Evolutionary conservation across 305 asterid species (phyloP).

Genomic region (Euphrasia arctica): DNA sequence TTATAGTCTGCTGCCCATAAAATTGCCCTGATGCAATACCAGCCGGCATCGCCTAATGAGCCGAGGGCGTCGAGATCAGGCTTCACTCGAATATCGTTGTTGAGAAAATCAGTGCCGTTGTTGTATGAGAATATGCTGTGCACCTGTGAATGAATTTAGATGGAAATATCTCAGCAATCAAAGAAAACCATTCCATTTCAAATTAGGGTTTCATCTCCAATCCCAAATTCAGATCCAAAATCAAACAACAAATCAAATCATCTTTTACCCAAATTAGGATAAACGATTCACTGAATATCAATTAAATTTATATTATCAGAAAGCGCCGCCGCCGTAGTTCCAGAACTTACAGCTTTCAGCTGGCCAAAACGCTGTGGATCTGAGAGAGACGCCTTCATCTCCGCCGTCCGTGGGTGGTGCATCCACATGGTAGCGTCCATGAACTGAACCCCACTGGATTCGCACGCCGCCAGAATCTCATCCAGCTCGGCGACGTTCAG

Average conservation of each 20-base stretch:
- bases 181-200: background rate
- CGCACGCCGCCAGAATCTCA: conserved; percentile 39
- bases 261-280: background rate
- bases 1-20: conserved; percentile 38
- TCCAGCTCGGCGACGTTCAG: conserved; percentile 37
- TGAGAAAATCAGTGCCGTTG: conserved; percentile 32
- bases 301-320: too few species aligned
- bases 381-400: conserved; percentile 34
- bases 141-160: conserved; percentile 36
- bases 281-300: too few species aligned
- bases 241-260: background rate
- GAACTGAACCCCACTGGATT: conserved; percentile 43
- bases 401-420: conserved; percentile 47
- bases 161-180: background rate
- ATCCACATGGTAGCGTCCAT: conserved; percentile 56
- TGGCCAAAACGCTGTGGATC: conserved; percentile 33
- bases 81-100: conserved; percentile 37
- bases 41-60: conserved; percentile 43
- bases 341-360: conserved; percentile 32
- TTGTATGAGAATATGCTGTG: conserved; percentile 49
- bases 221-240: background rate
- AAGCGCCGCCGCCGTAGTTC: too few species aligned
- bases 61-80: conserved; percentile 46
- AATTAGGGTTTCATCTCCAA: background rate
- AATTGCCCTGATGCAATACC: conserved; percentile 48